A percentile compares a stretch with the other conserved stretches of the same genome.
phyloP scores from a whole-genome alignment of 768 basidiomycete species.

The Cantharellus anzutake region DNA sequence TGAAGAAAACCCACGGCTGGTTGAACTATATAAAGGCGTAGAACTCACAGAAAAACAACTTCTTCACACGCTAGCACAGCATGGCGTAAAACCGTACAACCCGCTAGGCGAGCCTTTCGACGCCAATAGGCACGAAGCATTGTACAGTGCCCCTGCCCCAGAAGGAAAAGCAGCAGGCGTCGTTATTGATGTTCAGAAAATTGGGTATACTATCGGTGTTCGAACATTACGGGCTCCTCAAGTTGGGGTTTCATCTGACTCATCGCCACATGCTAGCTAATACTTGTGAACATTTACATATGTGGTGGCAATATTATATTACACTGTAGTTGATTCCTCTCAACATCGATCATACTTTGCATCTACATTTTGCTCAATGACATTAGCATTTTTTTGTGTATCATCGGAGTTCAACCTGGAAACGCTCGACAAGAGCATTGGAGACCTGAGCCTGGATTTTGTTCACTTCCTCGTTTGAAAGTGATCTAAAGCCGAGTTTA shows the following conservation, averaged over 20 bases:
- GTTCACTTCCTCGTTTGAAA: conserved; percentile 83
- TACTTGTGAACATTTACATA: too few species aligned
- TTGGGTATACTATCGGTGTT: conserved; percentile 87
- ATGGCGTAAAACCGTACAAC: conserved; percentile 82
- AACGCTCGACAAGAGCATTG: conserved; percentile 15
- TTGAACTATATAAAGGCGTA: conserved; percentile 56
- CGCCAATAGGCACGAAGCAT: conserved; percentile 87
- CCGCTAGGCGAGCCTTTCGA: conserved; percentile 87
- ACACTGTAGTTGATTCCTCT: background rate
- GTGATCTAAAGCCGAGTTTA: conserved; percentile 32
- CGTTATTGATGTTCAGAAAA: conserved; percentile 78
- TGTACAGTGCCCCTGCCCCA: conserved; percentile 81
- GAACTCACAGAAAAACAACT: conserved; percentile 82
- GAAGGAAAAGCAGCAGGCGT: conserved; percentile 69
- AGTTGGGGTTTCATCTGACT: conserved; percentile 58
- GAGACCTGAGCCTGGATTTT: conserved; percentile 35
- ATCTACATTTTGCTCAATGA: background rate
- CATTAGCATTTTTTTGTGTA: background rate
- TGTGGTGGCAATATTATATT: background rate
- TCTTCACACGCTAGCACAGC: conserved; percentile 76
- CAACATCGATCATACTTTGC: background rate
- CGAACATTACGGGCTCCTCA: conserved; percentile 86
- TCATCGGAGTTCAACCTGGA: conserved; percentile 23
- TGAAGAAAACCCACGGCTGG: conserved; percentile 1
- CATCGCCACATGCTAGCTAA: background rate